These are phyloP conservation scores for Leishmania tarentolae DNA, from an alignment of 208 protist genomes.

Conservation along the genomic window DNA sequence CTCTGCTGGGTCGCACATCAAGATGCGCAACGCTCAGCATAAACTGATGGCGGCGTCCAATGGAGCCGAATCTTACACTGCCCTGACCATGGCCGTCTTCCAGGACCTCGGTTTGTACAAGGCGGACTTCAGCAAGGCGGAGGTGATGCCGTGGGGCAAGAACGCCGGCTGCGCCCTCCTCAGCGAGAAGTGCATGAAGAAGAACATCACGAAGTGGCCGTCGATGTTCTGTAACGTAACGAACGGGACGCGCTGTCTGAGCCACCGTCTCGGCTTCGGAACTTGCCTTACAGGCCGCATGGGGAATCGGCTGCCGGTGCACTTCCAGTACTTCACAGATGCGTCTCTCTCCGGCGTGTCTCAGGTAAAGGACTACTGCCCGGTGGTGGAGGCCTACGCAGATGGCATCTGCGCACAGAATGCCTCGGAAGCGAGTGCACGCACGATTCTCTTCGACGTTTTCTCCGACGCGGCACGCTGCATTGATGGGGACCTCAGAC, in stretches of 20 bases:
- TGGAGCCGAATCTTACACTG: slow-evolving; percentile 45
- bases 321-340: background rate
- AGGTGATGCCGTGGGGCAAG: slow-evolving; percentile 76
- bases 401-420: slow-evolving; percentile 32
- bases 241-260: background rate
- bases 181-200: slow-evolving; percentile 40
- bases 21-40: slow-evolving; percentile 71
- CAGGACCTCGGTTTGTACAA: slow-evolving; percentile 83
- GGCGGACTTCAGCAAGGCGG: slow-evolving; percentile 63
- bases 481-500: background rate
- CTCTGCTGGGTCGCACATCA: slow-evolving; percentile 79
- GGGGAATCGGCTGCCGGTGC: too few species aligned
- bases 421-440: background rate
- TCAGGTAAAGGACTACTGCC: background rate
- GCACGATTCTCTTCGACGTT: background rate
- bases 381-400: background rate
- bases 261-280: background rate
- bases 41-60: slow-evolving; percentile 77
- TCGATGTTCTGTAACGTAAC: slow-evolving; percentile 52
- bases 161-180: slow-evolving; percentile 62
- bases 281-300: too few species aligned
- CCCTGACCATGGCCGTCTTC: slow-evolving; percentile 83
- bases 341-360: background rate
- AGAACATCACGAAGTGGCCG: slow-evolving; percentile 36
- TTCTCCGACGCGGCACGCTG: slow-evolving; percentile 6